Base-by-base conservation (phyloP, 2,329 filamentous ascomycete genomes). In the Dothiorella sarmentorum region DNA sequence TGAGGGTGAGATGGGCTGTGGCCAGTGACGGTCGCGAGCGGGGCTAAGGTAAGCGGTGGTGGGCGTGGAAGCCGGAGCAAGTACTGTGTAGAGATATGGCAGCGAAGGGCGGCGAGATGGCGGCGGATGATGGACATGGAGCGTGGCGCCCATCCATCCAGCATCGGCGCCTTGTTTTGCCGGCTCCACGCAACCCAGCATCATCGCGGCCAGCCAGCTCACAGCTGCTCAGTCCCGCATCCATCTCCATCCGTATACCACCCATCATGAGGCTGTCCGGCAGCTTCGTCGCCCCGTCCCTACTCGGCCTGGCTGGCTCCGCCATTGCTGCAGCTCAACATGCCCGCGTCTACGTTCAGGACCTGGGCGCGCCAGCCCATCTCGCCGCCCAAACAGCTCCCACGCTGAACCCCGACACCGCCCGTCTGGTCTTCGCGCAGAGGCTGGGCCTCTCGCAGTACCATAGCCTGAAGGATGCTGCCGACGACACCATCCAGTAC, bases 371-470 rank as follows among this genome's bases (percentile, higher is more conserved):
- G 38, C 56, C 56, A 51, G 67, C 44, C 62, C 69, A 29, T 64
- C 67, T 15, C 62, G 70, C 75, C 44, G 64, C 67, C 37, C 58
- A 63, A 59, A 61, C 61, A 44, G 49, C 64, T 22, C 62, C 69
- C 35, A 64, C 66, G 26, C 63, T 74, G 61, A 66, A 59, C 64
- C 73, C 78, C 15, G 71, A 76, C 57, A 75, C 75, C 37, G 78
- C 80, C 63, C 73, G 79, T 66, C 67, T 82, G 59, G 74, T 82
- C 49, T 66, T 82, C 60, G 79, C 80, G 51, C 76, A 80, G 67
- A 70, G 78, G 64, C 73, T 80, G 24, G 79, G 78, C 17, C 69
- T 82, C 31, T 77, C 79, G 56, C 72, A 75, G 56, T 81, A 75
- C 68, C 78, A 82, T 63, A 67, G 70, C 22, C 67, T 78, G 47